phyloP scores from a whole-genome alignment of 2,329 filamentous ascomycete species.

The Raffaelea arxii region DNA sequence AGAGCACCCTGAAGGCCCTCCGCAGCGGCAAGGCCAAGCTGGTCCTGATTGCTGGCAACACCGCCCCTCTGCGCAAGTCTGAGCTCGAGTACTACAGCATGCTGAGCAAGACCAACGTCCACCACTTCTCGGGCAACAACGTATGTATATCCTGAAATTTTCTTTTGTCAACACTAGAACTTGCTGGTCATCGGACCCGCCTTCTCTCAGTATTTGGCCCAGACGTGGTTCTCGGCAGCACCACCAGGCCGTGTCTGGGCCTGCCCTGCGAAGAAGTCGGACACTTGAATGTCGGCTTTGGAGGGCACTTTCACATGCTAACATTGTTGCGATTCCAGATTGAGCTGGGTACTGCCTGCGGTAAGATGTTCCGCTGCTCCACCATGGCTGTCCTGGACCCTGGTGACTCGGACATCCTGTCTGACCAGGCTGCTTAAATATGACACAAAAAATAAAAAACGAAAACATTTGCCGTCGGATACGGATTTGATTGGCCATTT shows the following conservation, averaged over 20 bases:
- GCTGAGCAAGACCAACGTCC: conserved; percentile 87
- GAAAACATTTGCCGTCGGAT: background rate
- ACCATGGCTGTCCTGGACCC: conserved; percentile 96
- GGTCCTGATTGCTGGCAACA: conserved; percentile 85
- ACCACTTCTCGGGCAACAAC: conserved; percentile 98
- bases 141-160: conserved; percentile 51
- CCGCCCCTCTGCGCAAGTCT: conserved; percentile 92
- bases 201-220: conserved; percentile 16
- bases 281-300: conserved; percentile 59
- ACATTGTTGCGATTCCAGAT: conserved; percentile 58
- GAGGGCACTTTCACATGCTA: conserved; percentile 61
- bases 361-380: conserved; percentile 95
- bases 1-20: conserved; percentile 45
- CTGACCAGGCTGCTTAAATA: conserved; percentile 58
- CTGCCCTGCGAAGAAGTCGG: conserved; percentile 89
- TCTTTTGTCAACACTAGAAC: no score
- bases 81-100: conserved; percentile 95
- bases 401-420: conserved; percentile 96
- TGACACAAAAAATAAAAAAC: background rate
- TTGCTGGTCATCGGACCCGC: no score
- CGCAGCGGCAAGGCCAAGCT: conserved; percentile 85
- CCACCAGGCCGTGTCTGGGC: conserved; percentile 23
- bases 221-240: conserved; percentile 13
- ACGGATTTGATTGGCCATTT: background rate
- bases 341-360: conserved; percentile 94